A percentile compares a stretch with the other conserved stretches of the same genome.
phyloP scores from a whole-genome alignment of 2,329 filamentous ascomycete species.

The Ambrosiella xylebori region DNA sequence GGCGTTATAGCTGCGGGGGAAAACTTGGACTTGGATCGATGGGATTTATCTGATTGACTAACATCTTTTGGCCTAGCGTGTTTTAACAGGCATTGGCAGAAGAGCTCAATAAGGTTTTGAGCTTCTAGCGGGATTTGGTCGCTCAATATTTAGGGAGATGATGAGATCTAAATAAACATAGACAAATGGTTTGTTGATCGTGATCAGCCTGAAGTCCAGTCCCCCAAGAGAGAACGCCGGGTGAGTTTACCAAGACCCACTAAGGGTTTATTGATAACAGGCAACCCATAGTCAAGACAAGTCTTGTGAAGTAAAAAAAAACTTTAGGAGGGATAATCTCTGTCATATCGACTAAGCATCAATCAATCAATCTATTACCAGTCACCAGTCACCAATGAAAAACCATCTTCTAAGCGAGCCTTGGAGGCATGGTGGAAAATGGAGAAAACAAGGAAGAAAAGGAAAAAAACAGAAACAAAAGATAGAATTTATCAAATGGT shows the following conservation, averaged over 20 bases:
- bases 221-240: neutral
- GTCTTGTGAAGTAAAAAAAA: neutral
- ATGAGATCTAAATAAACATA: no score
- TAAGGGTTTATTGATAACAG: neutral
- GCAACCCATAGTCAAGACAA: neutral
- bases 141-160: neutral
- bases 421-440: neutral
- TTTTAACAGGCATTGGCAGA: neutral
- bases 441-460: neutral
- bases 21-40: neutral
- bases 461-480: neutral
- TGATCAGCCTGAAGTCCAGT: neutral
- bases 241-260: neutral
- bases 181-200: no score
- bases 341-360: neutral
- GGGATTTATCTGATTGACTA: neutral
- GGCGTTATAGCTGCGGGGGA: neutral
- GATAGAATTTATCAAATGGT: neutral
- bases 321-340: neutral
- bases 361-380: neutral
- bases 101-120: neutral
- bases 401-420: neutral
- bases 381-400: neutral
- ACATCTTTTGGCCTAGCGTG: neutral
- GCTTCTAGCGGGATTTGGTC: neutral